Evolutionary conservation across 768 basidiomycete species (phyloP).

Genomic region (Macrocybe gigantea): DNA sequence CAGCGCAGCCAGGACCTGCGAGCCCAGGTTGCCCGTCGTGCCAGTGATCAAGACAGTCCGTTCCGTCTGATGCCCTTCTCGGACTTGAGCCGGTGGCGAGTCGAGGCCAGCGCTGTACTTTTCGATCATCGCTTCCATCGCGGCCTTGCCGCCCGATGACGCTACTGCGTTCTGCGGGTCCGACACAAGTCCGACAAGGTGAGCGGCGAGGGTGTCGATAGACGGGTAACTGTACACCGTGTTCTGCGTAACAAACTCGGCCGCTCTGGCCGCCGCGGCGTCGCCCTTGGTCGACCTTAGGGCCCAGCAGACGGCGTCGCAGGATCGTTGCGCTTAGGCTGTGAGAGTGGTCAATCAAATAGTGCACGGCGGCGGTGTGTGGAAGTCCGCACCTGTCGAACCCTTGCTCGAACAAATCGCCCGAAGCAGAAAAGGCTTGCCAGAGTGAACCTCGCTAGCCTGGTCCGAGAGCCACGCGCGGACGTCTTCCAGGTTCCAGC

Average conservation of each 20-base stretch:
- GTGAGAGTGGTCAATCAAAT: neutral
- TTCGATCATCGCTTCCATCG: conserved; percentile 32
- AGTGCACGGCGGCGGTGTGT: neutral
- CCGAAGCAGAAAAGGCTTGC: conserved; percentile 9
- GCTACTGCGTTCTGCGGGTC: conserved; percentile 2
- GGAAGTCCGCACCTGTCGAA: conserved; percentile 17
- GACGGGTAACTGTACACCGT: conserved; percentile 21
- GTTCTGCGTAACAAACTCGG: conserved; percentile 22
- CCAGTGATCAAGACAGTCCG: conserved; percentile 12
- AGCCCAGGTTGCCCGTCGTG: conserved; percentile 15
- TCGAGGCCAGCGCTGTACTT: conserved; percentile 25
- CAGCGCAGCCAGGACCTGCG: conserved; percentile 10
- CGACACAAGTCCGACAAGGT: conserved; percentile 10
- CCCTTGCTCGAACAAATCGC: conserved; percentile 22
- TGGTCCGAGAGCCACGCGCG: conserved; percentile 16
- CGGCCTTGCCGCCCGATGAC: neutral
- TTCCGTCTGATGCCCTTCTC: neutral
- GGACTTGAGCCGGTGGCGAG: neutral
- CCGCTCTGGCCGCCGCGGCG: conserved; percentile 11
- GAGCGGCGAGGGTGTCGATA: conserved; percentile 16
- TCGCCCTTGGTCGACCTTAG: conserved; percentile 17
- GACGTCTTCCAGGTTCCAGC: conserved; percentile 15
- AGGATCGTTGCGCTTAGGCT: conserved; percentile 22
- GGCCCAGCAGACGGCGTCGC: conserved; percentile 27
- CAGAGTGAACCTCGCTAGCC: conserved; percentile 19